A percentile compares a stretch with the other conserved stretches of the same genome.
These are phyloP conservation scores for Chalara sp. DNA, from an alignment of 2,329 filamentous ascomycete species.

Conservation along the genomic window DNA sequence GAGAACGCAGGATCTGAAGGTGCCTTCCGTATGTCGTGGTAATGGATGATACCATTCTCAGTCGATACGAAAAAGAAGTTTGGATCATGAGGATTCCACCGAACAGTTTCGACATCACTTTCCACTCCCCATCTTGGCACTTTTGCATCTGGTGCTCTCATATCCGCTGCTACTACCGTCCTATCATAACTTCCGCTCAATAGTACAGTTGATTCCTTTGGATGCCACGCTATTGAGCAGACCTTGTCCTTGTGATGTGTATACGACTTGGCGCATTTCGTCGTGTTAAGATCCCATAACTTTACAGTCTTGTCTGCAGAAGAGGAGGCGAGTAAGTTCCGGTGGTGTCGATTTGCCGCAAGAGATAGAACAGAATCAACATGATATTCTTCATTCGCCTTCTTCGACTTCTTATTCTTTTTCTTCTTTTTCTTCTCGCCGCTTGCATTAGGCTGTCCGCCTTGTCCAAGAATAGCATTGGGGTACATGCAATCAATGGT, in stretches of 20 bases:
- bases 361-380: constrained; percentile 90
- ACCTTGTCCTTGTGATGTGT: constrained; percentile 95
- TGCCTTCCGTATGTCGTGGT: constrained; percentile 76
- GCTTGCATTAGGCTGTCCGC: constrained; percentile 38
- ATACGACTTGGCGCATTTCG: constrained; percentile 93
- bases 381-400: constrained; percentile 86
- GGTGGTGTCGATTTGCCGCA: constrained; percentile 85
- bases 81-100: constrained; percentile 87
- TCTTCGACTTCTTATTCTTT: constrained; percentile 85
- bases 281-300: constrained; percentile 91
- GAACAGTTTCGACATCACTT: constrained; percentile 86
- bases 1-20: constrained; percentile 66
- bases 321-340: constrained; percentile 88
- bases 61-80: constrained; percentile 96
- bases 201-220: constrained; percentile 77
- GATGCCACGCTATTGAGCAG: constrained; percentile 92
- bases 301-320: constrained; percentile 97
- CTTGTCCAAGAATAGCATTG: constrained; percentile 87
- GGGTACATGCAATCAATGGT: constrained; percentile 97
- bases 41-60: constrained; percentile 85
- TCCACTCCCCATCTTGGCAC: constrained; percentile 86
- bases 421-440: constrained; percentile 58
- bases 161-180: constrained; percentile 89
- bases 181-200: constrained; percentile 93
- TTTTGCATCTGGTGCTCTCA: constrained; percentile 83